Conservation (phyloP, 139 green algal species). For the Chlamydomonas sphaeroides region DNA sequence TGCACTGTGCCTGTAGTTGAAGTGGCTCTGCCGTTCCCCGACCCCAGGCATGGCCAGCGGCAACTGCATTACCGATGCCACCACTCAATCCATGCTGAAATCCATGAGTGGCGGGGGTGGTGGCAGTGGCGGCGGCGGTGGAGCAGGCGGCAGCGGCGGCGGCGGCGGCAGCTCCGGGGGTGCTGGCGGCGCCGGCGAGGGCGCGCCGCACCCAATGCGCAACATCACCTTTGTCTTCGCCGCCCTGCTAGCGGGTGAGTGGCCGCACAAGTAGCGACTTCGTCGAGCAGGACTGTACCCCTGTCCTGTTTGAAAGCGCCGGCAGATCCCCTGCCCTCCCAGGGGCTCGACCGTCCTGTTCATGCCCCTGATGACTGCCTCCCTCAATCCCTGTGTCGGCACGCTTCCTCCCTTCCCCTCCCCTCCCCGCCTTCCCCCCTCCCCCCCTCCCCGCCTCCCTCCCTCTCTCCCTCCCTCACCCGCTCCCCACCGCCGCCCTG, state of each 20-base stretch:
- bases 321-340: no score
- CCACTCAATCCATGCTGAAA: neutral
- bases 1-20: neutral
- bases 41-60: constrained; percentile 7
- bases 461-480: no score
- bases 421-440: no score
- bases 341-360: no score
- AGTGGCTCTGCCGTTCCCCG: neutral
- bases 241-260: constrained; percentile 22
- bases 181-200: neutral
- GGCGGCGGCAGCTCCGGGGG: neutral
- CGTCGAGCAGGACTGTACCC: no score
- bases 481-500: no score
- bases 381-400: no score
- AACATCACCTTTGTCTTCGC: constrained; percentile 16
- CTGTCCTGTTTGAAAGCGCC: no score
- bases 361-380: no score
- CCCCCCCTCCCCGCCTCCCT: no score
- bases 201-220: constrained; percentile 31
- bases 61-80: constrained; percentile 29
- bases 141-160: neutral
- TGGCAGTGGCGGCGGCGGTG: neutral
- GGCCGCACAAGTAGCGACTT: no score
- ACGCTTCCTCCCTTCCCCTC: no score
- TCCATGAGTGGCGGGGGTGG: neutral